Conservation (phyloP, 768 basidiomycete genomes). For the Strobilomyces dryophilus region DNA sequence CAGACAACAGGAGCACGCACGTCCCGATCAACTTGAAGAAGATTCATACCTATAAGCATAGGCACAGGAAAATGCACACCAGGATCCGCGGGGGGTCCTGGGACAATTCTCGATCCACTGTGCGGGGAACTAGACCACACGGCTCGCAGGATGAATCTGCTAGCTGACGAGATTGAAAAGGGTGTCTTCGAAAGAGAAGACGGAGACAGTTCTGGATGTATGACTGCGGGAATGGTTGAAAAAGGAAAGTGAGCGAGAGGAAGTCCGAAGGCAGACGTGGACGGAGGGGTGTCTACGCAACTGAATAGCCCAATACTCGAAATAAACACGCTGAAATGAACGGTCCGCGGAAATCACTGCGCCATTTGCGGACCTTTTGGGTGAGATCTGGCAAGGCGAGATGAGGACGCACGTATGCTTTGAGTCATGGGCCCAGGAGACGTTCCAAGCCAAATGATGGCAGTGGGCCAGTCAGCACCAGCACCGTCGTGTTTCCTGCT, state of each 20-base stretch:
- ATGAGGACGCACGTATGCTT: slow-evolving; percentile 3
- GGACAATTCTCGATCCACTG: slow-evolving; percentile 25
- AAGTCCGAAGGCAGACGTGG: slow-evolving; percentile 8
- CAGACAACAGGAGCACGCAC: slow-evolving; percentile 3
- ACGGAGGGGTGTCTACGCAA: slow-evolving; percentile 17
- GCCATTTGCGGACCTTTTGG: slow-evolving; percentile 19
- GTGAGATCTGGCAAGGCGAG: slow-evolving; percentile 22
- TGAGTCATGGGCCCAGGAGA: not conserved
- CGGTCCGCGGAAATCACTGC: slow-evolving; percentile 32
- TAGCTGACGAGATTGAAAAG: slow-evolving; percentile 7
- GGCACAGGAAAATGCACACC: slow-evolving; percentile 7
- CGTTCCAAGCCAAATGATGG: not conserved
- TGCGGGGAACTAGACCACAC: slow-evolving; percentile 28
- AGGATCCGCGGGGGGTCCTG: slow-evolving; percentile 31
- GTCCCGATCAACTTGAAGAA: slow-evolving; percentile 15
- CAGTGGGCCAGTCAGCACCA: not conserved
- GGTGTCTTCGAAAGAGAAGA: slow-evolving; percentile 7
- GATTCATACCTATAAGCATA: slow-evolving; percentile 23
- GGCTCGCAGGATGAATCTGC: slow-evolving; percentile 2
- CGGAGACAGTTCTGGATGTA: slow-evolving; percentile 8
- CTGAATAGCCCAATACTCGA: slow-evolving; percentile 21
- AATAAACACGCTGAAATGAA: slow-evolving; percentile 21
- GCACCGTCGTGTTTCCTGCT: not conserved
- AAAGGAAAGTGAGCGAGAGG: slow-evolving; percentile 16
- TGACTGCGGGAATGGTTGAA: slow-evolving; percentile 7